Conservation (phyloP, 768 basidiomycete genomes). For the Chalciporus pseudorubinellus region DNA sequence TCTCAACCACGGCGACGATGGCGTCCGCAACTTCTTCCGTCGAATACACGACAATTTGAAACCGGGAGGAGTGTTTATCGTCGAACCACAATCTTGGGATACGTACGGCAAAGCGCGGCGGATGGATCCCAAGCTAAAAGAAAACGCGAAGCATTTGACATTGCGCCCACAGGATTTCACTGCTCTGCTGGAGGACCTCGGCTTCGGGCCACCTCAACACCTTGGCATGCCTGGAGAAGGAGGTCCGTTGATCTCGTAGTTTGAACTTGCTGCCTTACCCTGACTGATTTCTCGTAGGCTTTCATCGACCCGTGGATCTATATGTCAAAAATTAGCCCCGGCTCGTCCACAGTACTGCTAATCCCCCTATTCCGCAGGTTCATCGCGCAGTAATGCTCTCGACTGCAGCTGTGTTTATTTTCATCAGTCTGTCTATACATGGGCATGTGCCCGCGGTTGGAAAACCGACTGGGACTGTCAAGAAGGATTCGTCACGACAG, state of each 20-base stretch:
- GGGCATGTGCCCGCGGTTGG: too few relatives aligned
- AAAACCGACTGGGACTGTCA: constrained; percentile 34
- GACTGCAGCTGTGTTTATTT: too few relatives aligned
- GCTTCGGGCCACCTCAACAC: constrained; percentile 52
- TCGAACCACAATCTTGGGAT: constrained; percentile 87
- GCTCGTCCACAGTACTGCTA: not conserved
- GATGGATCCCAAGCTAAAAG: constrained; percentile 61
- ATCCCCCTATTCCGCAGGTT: not conserved
- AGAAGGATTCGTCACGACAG: too few relatives aligned
- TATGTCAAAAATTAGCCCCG: constrained; percentile 43
- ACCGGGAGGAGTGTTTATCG: constrained; percentile 64
- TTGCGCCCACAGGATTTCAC: constrained; percentile 67
- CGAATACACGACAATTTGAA: constrained; percentile 55
- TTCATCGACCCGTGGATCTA: constrained; percentile 50
- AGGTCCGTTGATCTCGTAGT: constrained; percentile 40
- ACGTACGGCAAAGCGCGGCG: constrained; percentile 77
- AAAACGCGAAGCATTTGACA: constrained; percentile 53
- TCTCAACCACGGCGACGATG: constrained; percentile 75
- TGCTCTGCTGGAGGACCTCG: constrained; percentile 51
- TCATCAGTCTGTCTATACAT: too few relatives aligned
- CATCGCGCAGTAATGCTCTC: not conserved
- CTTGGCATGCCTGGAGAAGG: constrained; percentile 62
- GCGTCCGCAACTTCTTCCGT: constrained; percentile 63
- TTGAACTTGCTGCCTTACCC: not conserved
- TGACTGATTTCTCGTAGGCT: constrained; percentile 16